Base-by-base conservation (phyloP, 345 rosid genomes). In the Bruguiera sexangula region DNA sequence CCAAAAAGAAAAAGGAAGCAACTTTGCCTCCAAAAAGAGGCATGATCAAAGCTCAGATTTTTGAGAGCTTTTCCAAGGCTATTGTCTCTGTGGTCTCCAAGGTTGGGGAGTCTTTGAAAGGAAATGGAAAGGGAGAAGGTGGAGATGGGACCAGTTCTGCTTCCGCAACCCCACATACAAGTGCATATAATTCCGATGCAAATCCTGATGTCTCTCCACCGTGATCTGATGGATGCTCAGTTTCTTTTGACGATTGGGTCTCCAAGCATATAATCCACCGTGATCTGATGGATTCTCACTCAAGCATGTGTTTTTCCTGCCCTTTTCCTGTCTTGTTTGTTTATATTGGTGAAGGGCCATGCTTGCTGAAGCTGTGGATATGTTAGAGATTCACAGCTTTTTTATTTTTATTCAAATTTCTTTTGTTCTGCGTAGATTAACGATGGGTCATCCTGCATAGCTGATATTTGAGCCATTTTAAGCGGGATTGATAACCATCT, bases 1-100 rank as follows among this genome's bases (percentile, higher is more conserved):
- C 53, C 4, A 29, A 32, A 43, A 62, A 52, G 53, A 39, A 21
- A 4, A 55, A 18, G 21, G 62, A 16, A 18, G 26, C 15, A 19
- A 56, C 34, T 27, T 7, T 66, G 52, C 82, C 87, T 7, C 87
- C 87, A 0, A 58, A 15, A 21, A 65, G 87, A 50, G 87, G 87
- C 19, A 71, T 57, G 71, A 32, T 84, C 66, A 84, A 75, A 76
- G 82, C 69, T 71, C 73, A 63, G 52, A 84, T 84, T 62, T 77
- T 81, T 26, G 66, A 18, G 69, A 63, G 65, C 63, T n/a, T 81
- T 18, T 65, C 46, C 46, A 72, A 43, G 55, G 15, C 71, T 13
- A 8, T 79, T 31, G 20, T 22, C 46, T 31, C 67, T 11, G 39
- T 43, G 7, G 52, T 60, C 34, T 30, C 68, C 46, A 73, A 31